Percentiles rank a stretch among this genome's conserved stretches.
Evolutionary conservation across 2,329 filamentous ascomycete genomes (phyloP).

Genomic region (Ascochyta rabiei): DNA sequence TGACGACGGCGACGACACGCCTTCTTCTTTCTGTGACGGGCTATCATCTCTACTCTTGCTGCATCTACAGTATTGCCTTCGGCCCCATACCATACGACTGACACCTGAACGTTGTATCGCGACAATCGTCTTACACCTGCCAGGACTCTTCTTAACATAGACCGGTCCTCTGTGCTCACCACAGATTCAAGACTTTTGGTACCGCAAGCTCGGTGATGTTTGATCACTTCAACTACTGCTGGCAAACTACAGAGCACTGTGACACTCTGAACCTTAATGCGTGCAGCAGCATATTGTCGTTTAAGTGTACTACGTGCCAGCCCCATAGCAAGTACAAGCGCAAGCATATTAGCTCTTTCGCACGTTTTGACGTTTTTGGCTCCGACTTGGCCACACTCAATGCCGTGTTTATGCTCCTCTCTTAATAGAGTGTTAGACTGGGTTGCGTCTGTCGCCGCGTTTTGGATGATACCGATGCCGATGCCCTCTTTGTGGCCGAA

Average conservation of each 20-base stretch:
- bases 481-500: conserved; percentile 10
- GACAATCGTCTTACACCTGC: conserved; percentile 9
- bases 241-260: conserved; percentile 13
- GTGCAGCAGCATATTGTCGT: conserved; percentile 5
- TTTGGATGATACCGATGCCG: conserved; percentile 20
- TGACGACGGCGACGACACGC: conserved; percentile 15
- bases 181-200: conserved; percentile 17
- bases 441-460: conserved; percentile 11
- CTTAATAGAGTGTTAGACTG: conserved; percentile 5
- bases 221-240: conserved; percentile 15
- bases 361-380: conserved; percentile 14
- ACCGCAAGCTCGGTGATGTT: conserved; percentile 8
- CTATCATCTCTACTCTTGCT: conserved; percentile 8
- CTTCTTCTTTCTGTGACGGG: conserved; percentile 10
- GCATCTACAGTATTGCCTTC: conserved; percentile 7
- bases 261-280: conserved; percentile 10
- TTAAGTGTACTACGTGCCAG: conserved; percentile 17
- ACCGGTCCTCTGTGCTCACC: conserved; percentile 15
- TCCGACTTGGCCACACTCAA: conserved; percentile 10
- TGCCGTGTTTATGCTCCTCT: conserved; percentile 13
- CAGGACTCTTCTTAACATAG: conserved; percentile 18
- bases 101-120: conserved; percentile 8
- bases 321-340: conserved; percentile 16
- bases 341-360: conserved; percentile 21
- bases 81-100: conserved; percentile 1